Evolutionary conservation across 1,284 basidiomycete species (phyloP), one percentile per base, ranked within the genome.

Genomic region (Malassezia japonica): DNA sequence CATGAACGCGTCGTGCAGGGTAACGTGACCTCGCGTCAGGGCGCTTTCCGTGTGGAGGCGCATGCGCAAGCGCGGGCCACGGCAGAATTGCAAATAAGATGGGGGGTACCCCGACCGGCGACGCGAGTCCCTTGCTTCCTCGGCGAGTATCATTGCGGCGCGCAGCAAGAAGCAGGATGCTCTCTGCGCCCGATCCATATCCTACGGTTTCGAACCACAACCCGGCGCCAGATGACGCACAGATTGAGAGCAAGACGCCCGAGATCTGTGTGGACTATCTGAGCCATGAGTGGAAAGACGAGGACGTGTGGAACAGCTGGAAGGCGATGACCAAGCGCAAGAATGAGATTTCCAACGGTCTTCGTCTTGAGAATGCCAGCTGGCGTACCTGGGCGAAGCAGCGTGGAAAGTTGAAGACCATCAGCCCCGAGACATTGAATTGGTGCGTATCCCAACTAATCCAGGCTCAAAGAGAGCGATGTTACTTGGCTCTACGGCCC

Each of bases 321-420:
- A 82, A 92, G 62, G 88, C 84, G 72, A 98, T 96, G 90, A 98
- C 92, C 42, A 83, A 87, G 60, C 87, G 90, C 78, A 98, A 96
- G 81, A 87, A 95, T 73, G 91, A 92, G 76, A 95, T 98, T 70
- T 83, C 89, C 12, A 98, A 98, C 73, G 92, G 92, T 42, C 80
- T 87, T 50, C 79, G 92, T 45, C 81, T 98, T 55, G 94, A 98
- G 78, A 98, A 98, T 71, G 94, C 94, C 4, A 87, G 84, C 65
- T 98, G 92, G 92, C 78, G 94, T 38, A 96, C 92, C 1, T 98
- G 94, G 92, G 92, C 91, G 81, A 96, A 98, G 76, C 92, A 96
- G 79, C 79, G 92, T 59, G 95, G 94, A 67, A 89, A 91, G 61
- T 81, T 98, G 53, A 88, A 86, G 77, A 98, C 92, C 0, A 82